Evolutionary conservation across 2,329 filamentous ascomycete species (phyloP).

Genomic region (Colletotrichum sp.): DNA sequence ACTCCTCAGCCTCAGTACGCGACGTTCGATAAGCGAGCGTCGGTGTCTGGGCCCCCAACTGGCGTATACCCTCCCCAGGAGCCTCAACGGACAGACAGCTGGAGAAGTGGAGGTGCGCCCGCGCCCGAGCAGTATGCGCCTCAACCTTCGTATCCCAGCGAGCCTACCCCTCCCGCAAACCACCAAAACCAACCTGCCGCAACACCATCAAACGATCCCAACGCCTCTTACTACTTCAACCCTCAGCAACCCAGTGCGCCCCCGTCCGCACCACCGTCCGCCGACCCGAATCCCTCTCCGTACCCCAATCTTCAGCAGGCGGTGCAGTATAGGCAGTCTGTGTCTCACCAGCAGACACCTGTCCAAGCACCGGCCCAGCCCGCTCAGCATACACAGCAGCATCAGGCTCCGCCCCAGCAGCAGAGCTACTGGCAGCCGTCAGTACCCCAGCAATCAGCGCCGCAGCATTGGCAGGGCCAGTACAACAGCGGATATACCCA

Average conservation of each 20-base stretch:
- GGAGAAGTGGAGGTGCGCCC: conserved; percentile 42
- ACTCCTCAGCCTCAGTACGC: conserved; percentile 48
- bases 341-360: conserved; percentile 35
- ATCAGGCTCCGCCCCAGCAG: conserved; percentile 24
- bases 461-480: conserved; percentile 26
- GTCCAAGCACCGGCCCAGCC: conserved; percentile 37
- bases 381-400: conserved; percentile 35
- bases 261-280: conserved; percentile 33
- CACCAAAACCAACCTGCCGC: conserved; percentile 31
- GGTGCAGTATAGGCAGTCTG: conserved; percentile 48
- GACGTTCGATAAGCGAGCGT: conserved; percentile 46
- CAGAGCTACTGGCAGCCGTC: conserved; percentile 40
- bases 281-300: conserved; percentile 52
- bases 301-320: conserved; percentile 58
- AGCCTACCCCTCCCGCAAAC: conserved; percentile 31
- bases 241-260: conserved; percentile 36
- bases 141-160: conserved; percentile 36
- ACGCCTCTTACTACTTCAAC: conserved; percentile 64
- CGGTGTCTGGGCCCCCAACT: conserved; percentile 42
- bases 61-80: conserved; percentile 51
- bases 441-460: conserved; percentile 30
- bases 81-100: conserved; percentile 55
- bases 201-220: conserved; percentile 50
- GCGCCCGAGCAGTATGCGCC: conserved; percentile 36
- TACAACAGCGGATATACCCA: conserved; percentile 54